Evolutionary conservation across 805 yeast genomes (phyloP).

Genomic region (Kodamaea neixiangensis): DNA sequence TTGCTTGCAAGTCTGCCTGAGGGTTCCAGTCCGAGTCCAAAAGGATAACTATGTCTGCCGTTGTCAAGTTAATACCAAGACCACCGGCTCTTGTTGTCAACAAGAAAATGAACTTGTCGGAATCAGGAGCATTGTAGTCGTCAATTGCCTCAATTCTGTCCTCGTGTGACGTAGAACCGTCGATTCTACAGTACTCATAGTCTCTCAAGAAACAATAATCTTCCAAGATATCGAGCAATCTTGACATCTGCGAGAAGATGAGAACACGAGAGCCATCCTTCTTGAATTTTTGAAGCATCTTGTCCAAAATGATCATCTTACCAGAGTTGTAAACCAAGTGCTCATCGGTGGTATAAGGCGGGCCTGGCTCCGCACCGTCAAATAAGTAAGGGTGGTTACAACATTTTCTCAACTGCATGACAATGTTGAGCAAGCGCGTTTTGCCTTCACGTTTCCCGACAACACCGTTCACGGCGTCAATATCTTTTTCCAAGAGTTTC

Average conservation of each 20-base stretch:
- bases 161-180: constrained; percentile 91
- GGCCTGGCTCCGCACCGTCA: constrained; percentile 99
- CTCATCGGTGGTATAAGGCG: constrained; percentile 94
- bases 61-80: constrained; percentile 86
- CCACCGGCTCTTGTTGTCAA: constrained; percentile 98
- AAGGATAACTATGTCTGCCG: constrained; percentile 86
- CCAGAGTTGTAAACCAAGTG: constrained; percentile 90
- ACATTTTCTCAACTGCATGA: constrained; percentile 95
- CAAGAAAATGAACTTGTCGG: constrained; percentile 80
- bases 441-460: constrained; percentile 94
- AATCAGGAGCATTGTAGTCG: constrained; percentile 80
- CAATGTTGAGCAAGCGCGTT: constrained; percentile 86
- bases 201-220: constrained; percentile 88
- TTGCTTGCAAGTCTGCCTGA: constrained; percentile 95
- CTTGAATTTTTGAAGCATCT: constrained; percentile 69
- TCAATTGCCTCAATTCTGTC: constrained; percentile 92
- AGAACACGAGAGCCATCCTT: constrained; percentile 84
- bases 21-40: constrained; percentile 98
- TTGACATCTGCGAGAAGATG: constrained; percentile 91
- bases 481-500: constrained; percentile 84
- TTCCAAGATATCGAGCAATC: constrained; percentile 85
- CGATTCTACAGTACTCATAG: constrained; percentile 86
- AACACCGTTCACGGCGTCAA: constrained; percentile 94
- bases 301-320: constrained; percentile 86
- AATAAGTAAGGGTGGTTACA: constrained; percentile 96